Evolutionary conservation across 164 flowering plant species (phyloP).

Genomic region (Litsea cubeba): DNA sequence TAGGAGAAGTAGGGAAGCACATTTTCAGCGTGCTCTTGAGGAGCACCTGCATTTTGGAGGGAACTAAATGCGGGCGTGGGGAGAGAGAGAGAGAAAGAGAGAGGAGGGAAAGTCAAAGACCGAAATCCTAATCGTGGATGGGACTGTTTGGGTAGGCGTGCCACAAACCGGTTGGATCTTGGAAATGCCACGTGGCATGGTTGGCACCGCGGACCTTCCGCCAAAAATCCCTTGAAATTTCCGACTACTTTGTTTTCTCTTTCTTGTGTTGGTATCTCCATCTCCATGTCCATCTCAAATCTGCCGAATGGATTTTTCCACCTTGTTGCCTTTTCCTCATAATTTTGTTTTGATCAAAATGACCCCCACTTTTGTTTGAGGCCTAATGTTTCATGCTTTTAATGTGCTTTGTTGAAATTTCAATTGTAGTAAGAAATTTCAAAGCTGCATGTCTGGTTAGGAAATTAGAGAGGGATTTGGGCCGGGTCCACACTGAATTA

Average conservation of each 20-base stretch:
- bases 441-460: too few species aligned
- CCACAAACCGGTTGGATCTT: not conserved
- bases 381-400: not conserved
- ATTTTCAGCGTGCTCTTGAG: not conserved
- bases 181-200: slow-evolving; percentile 4
- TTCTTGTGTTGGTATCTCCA: too few species aligned
- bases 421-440: too few species aligned
- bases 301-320: not conserved
- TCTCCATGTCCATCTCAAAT: too few species aligned
- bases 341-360: not conserved
- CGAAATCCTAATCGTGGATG: not conserved
- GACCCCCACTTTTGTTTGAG: not conserved
- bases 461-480: too few species aligned
- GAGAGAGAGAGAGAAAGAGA: too few species aligned
- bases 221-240: not conserved
- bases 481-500: too few species aligned
- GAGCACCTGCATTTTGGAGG: not conserved
- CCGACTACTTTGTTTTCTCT: not conserved
- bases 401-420: not conserved
- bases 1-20: not conserved
- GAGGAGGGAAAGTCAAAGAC: not conserved
- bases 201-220: not conserved
- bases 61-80: not conserved
- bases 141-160: slow-evolving; percentile 1
- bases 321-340: not conserved